Evolutionary conservation across 129 eudicot genomes (phyloP).

Genomic region (Sambucus nigra): DNA sequence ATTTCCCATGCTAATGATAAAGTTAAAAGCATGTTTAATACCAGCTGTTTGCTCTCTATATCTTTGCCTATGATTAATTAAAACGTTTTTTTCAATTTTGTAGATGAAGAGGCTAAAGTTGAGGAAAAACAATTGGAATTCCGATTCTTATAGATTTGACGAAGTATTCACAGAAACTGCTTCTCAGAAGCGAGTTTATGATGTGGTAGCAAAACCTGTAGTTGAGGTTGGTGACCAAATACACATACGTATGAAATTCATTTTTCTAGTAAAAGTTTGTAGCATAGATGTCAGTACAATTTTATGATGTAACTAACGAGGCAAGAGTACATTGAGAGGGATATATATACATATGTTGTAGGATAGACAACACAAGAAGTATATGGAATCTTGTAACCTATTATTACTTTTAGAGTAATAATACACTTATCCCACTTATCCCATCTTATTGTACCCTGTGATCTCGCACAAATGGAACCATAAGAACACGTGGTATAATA

Average conservation of each 20-base stretch:
- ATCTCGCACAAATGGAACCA: no score
- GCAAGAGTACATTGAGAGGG: no score
- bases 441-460: no score
- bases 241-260: neutral
- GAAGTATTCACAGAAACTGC: conserved; percentile 85
- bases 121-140: conserved; percentile 86
- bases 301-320: no score
- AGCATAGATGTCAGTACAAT: no score
- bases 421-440: no score
- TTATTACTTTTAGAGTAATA: no score
- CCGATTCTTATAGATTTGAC: conserved; percentile 82
- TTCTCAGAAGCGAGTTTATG: conserved; percentile 94
- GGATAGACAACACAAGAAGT: neutral
- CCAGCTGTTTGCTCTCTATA: conserved; percentile 2
- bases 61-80: neutral
- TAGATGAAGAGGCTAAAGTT: conserved; percentile 84
- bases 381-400: neutral
- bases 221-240: conserved; percentile 56
- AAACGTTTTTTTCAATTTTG: conserved; percentile 8
- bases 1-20: neutral
- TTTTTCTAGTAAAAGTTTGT: neutral
- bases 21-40: neutral
- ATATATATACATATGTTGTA: neutral
- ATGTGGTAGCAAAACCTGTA: conserved; percentile 94
- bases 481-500: no score